phyloP scores from a whole-genome alignment of 1,284 basidiomycete genomes.

The Cronartium quercuum region DNA sequence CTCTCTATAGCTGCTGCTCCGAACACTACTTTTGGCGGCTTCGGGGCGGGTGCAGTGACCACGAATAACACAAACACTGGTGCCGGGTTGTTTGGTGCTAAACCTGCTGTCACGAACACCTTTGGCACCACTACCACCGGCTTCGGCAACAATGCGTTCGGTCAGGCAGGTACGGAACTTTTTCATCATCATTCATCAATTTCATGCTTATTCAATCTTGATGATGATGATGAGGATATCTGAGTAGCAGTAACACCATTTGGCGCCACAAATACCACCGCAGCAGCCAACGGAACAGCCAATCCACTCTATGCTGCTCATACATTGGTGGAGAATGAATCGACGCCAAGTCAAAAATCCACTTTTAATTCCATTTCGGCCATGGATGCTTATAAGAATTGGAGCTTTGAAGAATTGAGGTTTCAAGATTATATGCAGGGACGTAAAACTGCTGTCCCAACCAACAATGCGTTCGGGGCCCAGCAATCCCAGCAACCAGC shows the following conservation, averaged over 20 bases:
- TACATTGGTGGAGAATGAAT: conserved; percentile 36
- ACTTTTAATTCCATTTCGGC: conserved; percentile 31
- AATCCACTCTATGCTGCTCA: conserved; percentile 32
- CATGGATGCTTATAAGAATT: conserved; percentile 39
- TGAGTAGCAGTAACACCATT: conserved; percentile 18
- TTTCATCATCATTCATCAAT: not conserved
- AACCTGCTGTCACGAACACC: conserved; percentile 15
- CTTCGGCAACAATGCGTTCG: conserved; percentile 28
- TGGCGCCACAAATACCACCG: conserved; percentile 3
- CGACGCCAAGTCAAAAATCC: conserved; percentile 33
- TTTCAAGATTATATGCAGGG: conserved; percentile 37
- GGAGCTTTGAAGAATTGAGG: conserved; percentile 35
- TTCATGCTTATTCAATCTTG: not conserved
- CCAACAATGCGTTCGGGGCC: conserved; percentile 3
- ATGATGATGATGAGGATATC: not conserved
- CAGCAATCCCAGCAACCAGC: conserved; percentile 25
- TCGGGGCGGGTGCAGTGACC: conserved; percentile 12
- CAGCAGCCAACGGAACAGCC: conserved; percentile 20
- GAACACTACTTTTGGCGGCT: conserved; percentile 22
- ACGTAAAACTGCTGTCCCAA: conserved; percentile 31
- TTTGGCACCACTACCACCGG: conserved; percentile 8
- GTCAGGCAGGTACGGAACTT: conserved; percentile 15
- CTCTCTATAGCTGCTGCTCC: conserved; percentile 6
- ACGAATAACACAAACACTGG: conserved; percentile 13
- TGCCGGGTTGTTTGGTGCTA: conserved; percentile 26